Percentiles rank a stretch among this genome's conserved stretches.
These are phyloP conservation scores for Oryza officinalis DNA, from an alignment of 176 grass and related monocot genomes.

Conservation along the genomic window DNA sequence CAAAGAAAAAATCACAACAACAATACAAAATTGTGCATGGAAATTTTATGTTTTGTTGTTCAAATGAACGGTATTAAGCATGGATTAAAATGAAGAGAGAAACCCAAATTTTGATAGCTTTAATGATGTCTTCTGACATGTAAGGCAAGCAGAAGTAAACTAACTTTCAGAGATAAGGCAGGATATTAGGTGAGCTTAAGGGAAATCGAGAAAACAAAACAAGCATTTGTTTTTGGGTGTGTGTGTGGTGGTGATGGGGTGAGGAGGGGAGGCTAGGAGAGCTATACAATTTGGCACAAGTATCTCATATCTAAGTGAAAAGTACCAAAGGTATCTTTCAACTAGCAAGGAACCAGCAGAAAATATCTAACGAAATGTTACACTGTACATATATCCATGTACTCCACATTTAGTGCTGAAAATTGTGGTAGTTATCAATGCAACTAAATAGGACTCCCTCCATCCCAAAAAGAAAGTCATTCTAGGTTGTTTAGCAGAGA, in stretches of 20 bases:
- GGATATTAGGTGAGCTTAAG: not conserved
- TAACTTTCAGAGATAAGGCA: not conserved
- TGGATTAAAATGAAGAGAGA: not conserved
- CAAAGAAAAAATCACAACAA: not conserved
- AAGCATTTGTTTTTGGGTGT: not conserved
- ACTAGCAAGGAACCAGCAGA: not conserved
- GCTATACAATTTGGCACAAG: not conserved
- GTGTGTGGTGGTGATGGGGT: too few species aligned
- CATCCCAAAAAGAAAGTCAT: too few species aligned
- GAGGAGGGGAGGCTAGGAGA: not conserved
- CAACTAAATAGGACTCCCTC: not conserved
- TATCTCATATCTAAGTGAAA: not conserved
- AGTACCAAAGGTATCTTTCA: not conserved
- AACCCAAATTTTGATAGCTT: not conserved
- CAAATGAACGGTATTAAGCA: not conserved
- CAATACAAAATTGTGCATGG: not conserved
- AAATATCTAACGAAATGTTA: not conserved
- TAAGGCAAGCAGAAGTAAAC: not conserved
- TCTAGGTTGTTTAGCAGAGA: too few species aligned
- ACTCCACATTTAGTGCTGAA: not conserved
- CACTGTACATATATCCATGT: not conserved
- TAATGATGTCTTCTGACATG: not conserved
- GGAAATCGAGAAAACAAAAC: slow-evolving; percentile 3
- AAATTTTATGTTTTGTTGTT: not conserved
- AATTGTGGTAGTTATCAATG: not conserved